These are phyloP conservation scores for Quillaja saponaria DNA, from an alignment of 306 rosid species.

Conservation along the genomic window DNA sequence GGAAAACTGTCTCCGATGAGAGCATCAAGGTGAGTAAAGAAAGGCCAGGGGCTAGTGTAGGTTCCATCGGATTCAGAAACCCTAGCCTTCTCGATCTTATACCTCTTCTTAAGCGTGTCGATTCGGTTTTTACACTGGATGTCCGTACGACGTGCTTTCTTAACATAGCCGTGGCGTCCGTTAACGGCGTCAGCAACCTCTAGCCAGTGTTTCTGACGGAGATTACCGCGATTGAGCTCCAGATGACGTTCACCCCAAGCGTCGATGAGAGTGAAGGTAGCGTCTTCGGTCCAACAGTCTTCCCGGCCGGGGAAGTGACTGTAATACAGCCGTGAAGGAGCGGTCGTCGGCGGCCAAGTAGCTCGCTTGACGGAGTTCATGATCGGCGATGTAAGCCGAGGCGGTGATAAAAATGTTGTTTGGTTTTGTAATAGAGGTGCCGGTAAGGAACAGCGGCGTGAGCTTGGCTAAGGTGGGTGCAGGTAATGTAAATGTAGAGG, in stretches of 20 bases:
- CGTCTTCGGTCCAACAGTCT: conserved; percentile 69
- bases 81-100: conserved; percentile 67
- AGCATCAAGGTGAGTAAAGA: conserved; percentile 51
- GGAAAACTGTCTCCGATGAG: conserved; percentile 52
- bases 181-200: conserved; percentile 70
- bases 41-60: conserved; percentile 51
- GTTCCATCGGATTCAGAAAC: conserved; percentile 44
- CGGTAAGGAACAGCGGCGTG: conserved; percentile 18
- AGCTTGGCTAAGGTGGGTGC: background rate
- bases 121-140: conserved; percentile 77
- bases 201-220: conserved; percentile 69
- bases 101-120: conserved; percentile 76
- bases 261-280: conserved; percentile 68
- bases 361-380: conserved; percentile 37
- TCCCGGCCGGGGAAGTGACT: conserved; percentile 48
- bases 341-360: conserved; percentile 29
- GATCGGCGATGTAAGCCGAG: background rate
- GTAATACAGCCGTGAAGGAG: conserved; percentile 29
- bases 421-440: background rate
- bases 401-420: conserved; percentile 13
- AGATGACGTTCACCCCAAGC: conserved; percentile 71
- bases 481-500: no score
- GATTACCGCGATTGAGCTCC: conserved; percentile 55
- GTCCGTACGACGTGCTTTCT: conserved; percentile 50
- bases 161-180: conserved; percentile 38